A percentile compares a stretch with the other conserved stretches of the same genome.
Conservation (phyloP, 805 yeast species). For the Kazachstania martiniae region DNA sequence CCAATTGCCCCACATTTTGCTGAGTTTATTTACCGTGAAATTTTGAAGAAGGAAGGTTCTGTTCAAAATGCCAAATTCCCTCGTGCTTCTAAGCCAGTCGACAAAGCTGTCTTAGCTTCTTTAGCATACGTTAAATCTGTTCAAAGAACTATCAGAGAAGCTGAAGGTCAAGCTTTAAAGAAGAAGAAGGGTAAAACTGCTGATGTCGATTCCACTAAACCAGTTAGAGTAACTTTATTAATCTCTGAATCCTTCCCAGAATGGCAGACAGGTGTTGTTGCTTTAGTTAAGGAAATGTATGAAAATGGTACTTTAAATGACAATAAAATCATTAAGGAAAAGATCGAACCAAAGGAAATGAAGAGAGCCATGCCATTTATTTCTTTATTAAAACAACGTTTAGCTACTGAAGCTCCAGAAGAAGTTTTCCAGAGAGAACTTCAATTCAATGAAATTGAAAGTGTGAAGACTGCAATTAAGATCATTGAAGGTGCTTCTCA, state of each 20-base stretch:
- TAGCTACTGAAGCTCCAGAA: constrained; percentile 54
- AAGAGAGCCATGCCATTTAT: constrained; percentile 98
- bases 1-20: constrained; percentile 96
- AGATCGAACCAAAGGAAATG: constrained; percentile 72
- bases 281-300: constrained; percentile 67
- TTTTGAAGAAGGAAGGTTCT: constrained; percentile 53
- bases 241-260: constrained; percentile 81
- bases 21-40: constrained; percentile 79
- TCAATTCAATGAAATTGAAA: constrained; percentile 65
- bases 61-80: constrained; percentile 79
- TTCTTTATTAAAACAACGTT: constrained; percentile 71
- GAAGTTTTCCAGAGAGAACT: constrained; percentile 85
- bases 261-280: constrained; percentile 78
- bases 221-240: constrained; percentile 62
- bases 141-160: constrained; percentile 80
- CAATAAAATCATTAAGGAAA: constrained; percentile 50
- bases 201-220: constrained; percentile 64
- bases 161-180: constrained; percentile 77
- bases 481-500: constrained; percentile 58
- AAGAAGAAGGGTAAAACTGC: constrained; percentile 77
- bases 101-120: constrained; percentile 50
- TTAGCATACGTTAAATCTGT: constrained; percentile 70
- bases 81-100: constrained; percentile 54
- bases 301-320: constrained; percentile 55
- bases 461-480: constrained; percentile 44